Evolutionary conservation across 768 basidiomycete genomes (phyloP).

Genomic region (Serpula lacrymans): DNA sequence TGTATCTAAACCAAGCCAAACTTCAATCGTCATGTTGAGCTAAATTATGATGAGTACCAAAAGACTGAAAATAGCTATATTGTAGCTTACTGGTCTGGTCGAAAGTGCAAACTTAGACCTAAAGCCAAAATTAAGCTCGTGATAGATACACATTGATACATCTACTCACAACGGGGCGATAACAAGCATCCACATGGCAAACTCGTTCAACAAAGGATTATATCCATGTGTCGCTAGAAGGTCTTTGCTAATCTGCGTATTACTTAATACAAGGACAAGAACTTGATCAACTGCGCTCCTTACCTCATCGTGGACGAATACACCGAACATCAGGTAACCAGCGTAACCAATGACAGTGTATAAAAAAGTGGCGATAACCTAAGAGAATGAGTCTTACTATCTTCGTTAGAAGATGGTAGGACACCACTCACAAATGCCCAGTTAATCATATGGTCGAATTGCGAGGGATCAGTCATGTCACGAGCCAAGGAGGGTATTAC

Average conservation of each 20-base stretch:
- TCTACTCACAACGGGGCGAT: constrained; percentile 63
- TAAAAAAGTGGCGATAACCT: constrained; percentile 61
- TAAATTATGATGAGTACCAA: constrained; percentile 21
- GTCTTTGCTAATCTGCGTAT: constrained; percentile 72
- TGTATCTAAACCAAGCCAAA: constrained; percentile 66
- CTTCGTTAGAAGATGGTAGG: background rate
- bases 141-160: background rate
- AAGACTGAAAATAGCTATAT: background rate
- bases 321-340: constrained; percentile 92
- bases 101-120: constrained; percentile 88
- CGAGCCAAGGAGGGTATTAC: constrained; percentile 86
- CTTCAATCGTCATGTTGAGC: constrained; percentile 82
- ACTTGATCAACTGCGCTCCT: constrained; percentile 11
- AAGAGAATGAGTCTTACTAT: constrained; percentile 1
- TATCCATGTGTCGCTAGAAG: constrained; percentile 72
- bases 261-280: constrained; percentile 5
- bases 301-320: constrained; percentile 76
- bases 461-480: constrained; percentile 82
- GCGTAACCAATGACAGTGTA: constrained; percentile 69
- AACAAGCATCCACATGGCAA: constrained; percentile 86
- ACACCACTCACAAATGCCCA: constrained; percentile 77
- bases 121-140: constrained; percentile 13
- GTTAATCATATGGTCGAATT: constrained; percentile 81
- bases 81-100: constrained; percentile 64
- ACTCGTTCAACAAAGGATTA: constrained; percentile 62